phyloP scores from a whole-genome alignment of 768 basidiomycete species.

The Panus rudis region DNA sequence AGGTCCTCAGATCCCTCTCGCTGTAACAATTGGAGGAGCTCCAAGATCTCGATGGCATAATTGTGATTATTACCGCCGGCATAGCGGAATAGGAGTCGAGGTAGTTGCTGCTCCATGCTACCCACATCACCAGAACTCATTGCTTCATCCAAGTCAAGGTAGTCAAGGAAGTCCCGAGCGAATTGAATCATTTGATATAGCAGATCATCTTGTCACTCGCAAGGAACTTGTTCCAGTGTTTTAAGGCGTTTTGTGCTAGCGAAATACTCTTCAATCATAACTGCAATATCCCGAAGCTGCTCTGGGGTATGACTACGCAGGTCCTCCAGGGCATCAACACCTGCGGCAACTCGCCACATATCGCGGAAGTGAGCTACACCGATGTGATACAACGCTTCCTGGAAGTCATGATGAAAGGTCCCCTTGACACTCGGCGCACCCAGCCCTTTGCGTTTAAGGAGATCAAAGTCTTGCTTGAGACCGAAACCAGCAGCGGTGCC shows the following conservation, averaged over 20 bases:
- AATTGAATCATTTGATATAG: slow-evolving; percentile 3
- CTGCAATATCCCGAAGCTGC: slow-evolving; percentile 22
- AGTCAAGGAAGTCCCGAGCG: slow-evolving; percentile 10
- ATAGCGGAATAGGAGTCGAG: slow-evolving; percentile 27
- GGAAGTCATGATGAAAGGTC: slow-evolving; percentile 22
- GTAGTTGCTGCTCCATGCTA: slow-evolving; percentile 27
- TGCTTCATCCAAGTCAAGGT: slow-evolving; percentile 8
- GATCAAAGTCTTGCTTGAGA: slow-evolving; percentile 15
- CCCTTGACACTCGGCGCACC: slow-evolving; percentile 9
- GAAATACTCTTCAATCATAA: slow-evolving; percentile 17
- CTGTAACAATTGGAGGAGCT: slow-evolving; percentile 26
- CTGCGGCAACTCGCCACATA: slow-evolving; percentile 23
- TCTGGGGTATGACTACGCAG: slow-evolving; percentile 21
- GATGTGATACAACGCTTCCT: slow-evolving; percentile 30
- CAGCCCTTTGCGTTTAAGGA: slow-evolving; percentile 18
- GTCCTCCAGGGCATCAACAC: slow-evolving; percentile 19
- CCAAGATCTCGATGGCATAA: slow-evolving; percentile 28
- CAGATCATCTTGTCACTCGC: slow-evolving; percentile 13
- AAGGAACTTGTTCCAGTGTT: slow-evolving; percentile 5
- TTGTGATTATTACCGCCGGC: slow-evolving; percentile 28
- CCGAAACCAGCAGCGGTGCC: slow-evolving; percentile 20
- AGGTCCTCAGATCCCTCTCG: slow-evolving; percentile 21
- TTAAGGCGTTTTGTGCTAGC: slow-evolving; percentile 27
- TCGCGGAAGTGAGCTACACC: slow-evolving; percentile 31
- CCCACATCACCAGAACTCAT: slow-evolving; percentile 26